Conservation (phyloP, 768 basidiomycete genomes). For the Obba rivulosa region DNA sequence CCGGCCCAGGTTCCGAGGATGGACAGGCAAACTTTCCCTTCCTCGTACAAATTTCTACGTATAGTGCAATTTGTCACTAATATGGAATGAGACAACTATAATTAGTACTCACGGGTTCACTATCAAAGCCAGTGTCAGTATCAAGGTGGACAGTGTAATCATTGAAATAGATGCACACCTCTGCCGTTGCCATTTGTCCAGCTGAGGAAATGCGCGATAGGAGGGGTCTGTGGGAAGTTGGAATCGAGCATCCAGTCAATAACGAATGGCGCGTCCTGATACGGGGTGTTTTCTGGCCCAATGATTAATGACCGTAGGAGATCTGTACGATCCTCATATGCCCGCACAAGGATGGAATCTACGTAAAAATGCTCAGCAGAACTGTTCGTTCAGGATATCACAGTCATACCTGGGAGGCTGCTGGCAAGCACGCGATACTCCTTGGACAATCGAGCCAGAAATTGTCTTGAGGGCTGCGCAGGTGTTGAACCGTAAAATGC, state of each 20-base stretch:
- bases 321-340: conserved; percentile 87
- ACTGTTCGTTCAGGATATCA: neutral
- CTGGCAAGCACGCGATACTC: conserved; percentile 78
- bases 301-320: conserved; percentile 85
- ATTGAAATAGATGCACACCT: conserved; percentile 39
- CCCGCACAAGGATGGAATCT: conserved; percentile 87
- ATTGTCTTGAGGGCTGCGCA: conserved; percentile 64
- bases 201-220: conserved; percentile 83
- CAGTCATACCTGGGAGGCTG: conserved; percentile 71
- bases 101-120: conserved; percentile 69
- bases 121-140: conserved; percentile 18
- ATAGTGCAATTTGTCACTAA: neutral
- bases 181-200: conserved; percentile 95
- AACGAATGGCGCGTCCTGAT: conserved; percentile 89
- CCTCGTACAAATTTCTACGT: conserved; percentile 82
- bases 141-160: conserved; percentile 2
- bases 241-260: conserved; percentile 91
- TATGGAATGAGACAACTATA: neutral
- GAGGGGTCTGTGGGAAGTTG: conserved; percentile 78
- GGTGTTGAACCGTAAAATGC: conserved; percentile 63
- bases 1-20: conserved; percentile 92
- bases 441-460: conserved; percentile 69
- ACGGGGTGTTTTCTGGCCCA: conserved; percentile 93
- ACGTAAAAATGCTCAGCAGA: conserved; percentile 3
- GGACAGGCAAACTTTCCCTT: conserved; percentile 91